These are phyloP conservation scores for Rutstroemia sp. DNA, from an alignment of 2,329 filamentous ascomycete genomes.

Conservation along the genomic window DNA sequence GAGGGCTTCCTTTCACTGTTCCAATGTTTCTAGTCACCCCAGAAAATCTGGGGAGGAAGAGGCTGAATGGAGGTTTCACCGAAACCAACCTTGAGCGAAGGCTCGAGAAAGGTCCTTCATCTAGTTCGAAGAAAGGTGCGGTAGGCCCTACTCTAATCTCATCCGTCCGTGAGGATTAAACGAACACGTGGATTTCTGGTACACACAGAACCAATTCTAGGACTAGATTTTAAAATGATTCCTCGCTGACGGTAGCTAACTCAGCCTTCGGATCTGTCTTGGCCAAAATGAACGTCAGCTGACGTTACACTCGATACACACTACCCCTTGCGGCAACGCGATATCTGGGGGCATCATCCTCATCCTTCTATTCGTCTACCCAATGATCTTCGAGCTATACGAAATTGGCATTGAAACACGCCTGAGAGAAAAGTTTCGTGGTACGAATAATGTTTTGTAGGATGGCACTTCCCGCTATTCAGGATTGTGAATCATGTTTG, in stretches of 20 bases:
- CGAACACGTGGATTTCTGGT: neutral
- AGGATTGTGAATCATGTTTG: conserved; percentile 2
- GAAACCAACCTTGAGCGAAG: neutral
- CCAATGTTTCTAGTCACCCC: no score
- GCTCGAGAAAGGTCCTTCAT: neutral
- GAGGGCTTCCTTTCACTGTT: no score
- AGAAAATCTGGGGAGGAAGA: neutral
- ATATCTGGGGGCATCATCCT: conserved; percentile 2
- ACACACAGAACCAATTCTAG: neutral
- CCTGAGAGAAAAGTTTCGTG: neutral
- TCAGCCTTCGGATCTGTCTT: neutral
- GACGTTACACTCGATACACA: conserved; percentile 2
- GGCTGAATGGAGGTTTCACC: neutral
- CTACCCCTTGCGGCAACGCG: neutral
- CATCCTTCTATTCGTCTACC: neutral
- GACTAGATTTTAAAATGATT: neutral
- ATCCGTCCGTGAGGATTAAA: neutral
- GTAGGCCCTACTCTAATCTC: neutral
- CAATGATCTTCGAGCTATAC: no score
- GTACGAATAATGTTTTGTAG: neutral
- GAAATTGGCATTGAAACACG: neutral
- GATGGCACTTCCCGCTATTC: neutral
- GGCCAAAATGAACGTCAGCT: conserved; percentile 4
- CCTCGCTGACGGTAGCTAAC: neutral
- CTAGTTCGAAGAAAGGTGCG: neutral